Percentiles rank a stretch among this genome's conserved stretches.
These are phyloP conservation scores for Tothia fuscella DNA, from an alignment of 2,329 filamentous ascomycete species.

Conservation along the genomic window DNA sequence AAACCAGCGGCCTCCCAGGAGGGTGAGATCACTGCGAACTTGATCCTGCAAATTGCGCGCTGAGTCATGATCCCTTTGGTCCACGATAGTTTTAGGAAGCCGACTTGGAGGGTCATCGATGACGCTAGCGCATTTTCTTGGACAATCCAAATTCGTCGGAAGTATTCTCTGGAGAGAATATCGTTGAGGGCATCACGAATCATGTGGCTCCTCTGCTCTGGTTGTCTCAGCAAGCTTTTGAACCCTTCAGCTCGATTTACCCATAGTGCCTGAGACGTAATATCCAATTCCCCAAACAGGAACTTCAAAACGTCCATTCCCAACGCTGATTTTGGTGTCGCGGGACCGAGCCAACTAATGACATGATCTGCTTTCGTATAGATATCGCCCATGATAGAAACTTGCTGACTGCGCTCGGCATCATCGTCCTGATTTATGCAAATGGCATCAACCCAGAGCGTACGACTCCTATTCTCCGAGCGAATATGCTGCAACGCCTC, in stretches of 20 bases:
- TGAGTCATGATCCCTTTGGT: neutral
- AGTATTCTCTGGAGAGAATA: neutral
- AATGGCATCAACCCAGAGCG: conserved; percentile 8
- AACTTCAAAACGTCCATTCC: neutral
- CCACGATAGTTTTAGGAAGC: neutral
- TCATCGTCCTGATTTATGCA: conserved; percentile 9
- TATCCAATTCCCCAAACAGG: neutral
- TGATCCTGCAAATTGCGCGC: neutral
- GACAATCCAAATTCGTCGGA: neutral
- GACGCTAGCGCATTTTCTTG: neutral
- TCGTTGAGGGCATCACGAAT: neutral
- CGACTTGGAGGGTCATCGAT: neutral
- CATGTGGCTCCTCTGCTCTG: too few relatives aligned
- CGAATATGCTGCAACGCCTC: neutral
- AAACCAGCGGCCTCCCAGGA: neutral
- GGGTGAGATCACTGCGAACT: neutral
- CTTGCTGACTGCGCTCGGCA: neutral
- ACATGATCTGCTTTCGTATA: neutral
- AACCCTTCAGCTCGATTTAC: too few relatives aligned
- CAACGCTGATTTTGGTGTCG: neutral
- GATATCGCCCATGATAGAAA: neutral
- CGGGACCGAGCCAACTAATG: neutral
- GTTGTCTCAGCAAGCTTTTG: too few relatives aligned
- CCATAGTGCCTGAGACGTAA: neutral
- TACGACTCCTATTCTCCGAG: neutral